Conservation (phyloP, 768 basidiomycete genomes). For the Termitomyces sp. region DNA sequence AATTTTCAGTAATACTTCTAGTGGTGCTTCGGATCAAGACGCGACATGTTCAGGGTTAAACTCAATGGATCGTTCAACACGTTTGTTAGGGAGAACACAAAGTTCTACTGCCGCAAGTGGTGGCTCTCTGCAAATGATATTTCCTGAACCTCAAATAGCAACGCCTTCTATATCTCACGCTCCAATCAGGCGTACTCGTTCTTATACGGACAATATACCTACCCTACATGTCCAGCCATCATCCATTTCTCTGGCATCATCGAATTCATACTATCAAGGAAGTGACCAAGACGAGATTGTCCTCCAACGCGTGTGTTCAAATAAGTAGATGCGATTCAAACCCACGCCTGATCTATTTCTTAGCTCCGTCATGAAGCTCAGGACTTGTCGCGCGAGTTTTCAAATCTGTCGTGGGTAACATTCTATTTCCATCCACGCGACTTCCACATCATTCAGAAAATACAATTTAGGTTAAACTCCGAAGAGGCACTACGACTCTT, state of each 20-base stretch:
- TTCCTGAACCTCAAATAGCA: conserved; percentile 46
- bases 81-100: conserved; percentile 28
- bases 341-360: not conserved
- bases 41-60: conserved; percentile 24
- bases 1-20: conserved; percentile 28
- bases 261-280: conserved; percentile 30
- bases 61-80: conserved; percentile 23
- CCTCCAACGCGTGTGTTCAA: conserved; percentile 25
- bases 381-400: conserved; percentile 22
- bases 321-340: not conserved
- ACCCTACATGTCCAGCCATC: conserved; percentile 19
- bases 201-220: conserved; percentile 24
- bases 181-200: conserved; percentile 16
- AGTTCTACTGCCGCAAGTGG: conserved; percentile 24
- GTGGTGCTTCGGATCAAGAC: conserved; percentile 16
- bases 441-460: conserved; percentile 11
- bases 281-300: conserved; percentile 24
- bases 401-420: conserved; percentile 32
- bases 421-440: conserved; percentile 5
- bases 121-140: conserved; percentile 24
- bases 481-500: conserved; percentile 63
- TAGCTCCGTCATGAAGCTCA: conserved; percentile 12
- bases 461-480: conserved; percentile 43
- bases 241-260: conserved; percentile 21
- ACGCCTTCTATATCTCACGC: conserved; percentile 37